Base-by-base conservation (phyloP, 345 rosid genomes). In the Melastoma malabathricum region DNA sequence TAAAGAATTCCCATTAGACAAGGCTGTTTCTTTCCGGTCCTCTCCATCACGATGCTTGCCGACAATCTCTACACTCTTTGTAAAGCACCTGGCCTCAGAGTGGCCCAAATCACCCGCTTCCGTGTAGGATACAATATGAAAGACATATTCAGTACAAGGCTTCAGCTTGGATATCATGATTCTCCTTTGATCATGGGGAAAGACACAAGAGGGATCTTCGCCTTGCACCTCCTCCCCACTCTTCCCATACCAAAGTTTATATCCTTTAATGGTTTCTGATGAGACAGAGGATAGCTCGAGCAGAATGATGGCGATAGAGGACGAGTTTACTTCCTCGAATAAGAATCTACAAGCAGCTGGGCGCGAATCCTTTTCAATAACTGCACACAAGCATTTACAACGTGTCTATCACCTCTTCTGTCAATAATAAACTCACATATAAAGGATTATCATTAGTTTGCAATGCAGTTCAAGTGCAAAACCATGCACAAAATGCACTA, bases 181-280 rank as follows among this genome's bases (percentile, higher is more conserved):
- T 77, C 95, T 79, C 62, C 81, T 82, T 70, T 82, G 72, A 10
- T 75, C 57, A 72, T 80, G 78, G 48, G 86, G 80, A 53, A 84
- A 78, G 53, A 70, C 69, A 60, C 77, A 59, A 47, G 67, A 52
- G 3, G 90, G 75, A 17, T 84, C 95, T 57, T 75, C 74, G 44
- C 73, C 48, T 34, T 34, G 41, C 0, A 61, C 55, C 55, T 84
- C 94, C 61, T 83, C 92, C 68, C 77, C 61, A 50, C 77, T 85
- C 79, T 76, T 78, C 50, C 73, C 72, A 66, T 68, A 88, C 97
- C 99, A 93, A 60, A 93, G 83, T 74, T 85, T 93, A 63, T 88
- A 88, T 48, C 99, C 97, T 60, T 72, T 75, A 17, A 93, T 72
- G 56, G 71, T 74, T 39, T 59, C 53, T 25, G 79, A 72, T 47